These are phyloP conservation scores for Sanghuangporus baumii DNA, from an alignment of 1,284 basidiomycete genomes.

Conservation along the genomic window DNA sequence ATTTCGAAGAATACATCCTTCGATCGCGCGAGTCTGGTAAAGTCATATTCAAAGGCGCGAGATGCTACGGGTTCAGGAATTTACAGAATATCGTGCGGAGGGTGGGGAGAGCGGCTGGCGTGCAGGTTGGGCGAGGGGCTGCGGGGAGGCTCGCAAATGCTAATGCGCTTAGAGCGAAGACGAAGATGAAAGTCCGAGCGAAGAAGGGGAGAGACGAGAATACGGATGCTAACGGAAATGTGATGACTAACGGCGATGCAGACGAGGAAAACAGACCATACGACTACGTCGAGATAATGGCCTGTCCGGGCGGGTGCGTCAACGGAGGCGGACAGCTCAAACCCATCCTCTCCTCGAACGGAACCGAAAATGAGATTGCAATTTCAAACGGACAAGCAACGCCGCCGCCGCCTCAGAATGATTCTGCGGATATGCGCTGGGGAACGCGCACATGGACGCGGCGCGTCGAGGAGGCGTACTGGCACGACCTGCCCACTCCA, in stretches of 20 bases:
- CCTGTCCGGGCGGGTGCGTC: conserved; percentile 95
- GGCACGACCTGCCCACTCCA: conserved; percentile 51
- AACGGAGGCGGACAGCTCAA: conserved; percentile 96
- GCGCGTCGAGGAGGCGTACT: conserved; percentile 74
- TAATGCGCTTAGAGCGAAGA: background rate
- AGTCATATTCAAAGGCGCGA: conserved; percentile 86
- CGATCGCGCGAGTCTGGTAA: conserved; percentile 31
- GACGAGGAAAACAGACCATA: conserved; percentile 40
- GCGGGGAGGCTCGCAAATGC: conserved; percentile 46
- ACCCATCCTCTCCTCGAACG: conserved; percentile 52
- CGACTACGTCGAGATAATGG: conserved; percentile 99
- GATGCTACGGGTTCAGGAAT: conserved; percentile 97
- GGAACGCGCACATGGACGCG: conserved; percentile 75
- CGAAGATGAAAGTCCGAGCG: background rate
- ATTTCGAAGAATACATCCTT: conserved; percentile 65
- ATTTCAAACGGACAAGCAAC: background rate
- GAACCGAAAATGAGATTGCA: conserved; percentile 48
- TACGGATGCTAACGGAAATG: background rate
- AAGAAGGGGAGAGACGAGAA: conserved; percentile 24
- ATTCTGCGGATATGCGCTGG: conserved; percentile 42
- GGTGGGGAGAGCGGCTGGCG: conserved; percentile 80
- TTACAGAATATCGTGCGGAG: conserved; percentile 95
- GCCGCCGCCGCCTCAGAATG: background rate
- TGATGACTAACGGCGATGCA: conserved; percentile 27
- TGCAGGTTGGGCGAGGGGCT: conserved; percentile 64